Evolutionary conservation across 73 alveolate species (phyloP).

Genomic region (Breviolum minutum): DNA sequence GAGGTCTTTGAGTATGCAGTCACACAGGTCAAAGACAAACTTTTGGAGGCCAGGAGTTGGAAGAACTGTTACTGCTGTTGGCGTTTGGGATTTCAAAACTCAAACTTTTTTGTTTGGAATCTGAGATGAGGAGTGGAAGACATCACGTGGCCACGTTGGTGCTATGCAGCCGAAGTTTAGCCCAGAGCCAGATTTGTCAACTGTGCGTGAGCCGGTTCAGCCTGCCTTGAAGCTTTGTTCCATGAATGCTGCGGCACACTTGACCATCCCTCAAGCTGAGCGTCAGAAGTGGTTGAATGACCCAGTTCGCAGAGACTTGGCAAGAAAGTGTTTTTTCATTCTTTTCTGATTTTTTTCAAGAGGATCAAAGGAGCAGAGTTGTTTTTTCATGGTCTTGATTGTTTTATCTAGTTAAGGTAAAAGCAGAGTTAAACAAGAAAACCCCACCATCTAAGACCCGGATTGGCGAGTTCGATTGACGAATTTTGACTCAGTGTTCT

Average conservation of each 20-base stretch:
- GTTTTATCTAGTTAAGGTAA: background rate
- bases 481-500: constrained; percentile 15
- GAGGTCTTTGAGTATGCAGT: background rate
- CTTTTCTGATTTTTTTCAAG: no score
- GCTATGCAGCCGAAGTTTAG: background rate
- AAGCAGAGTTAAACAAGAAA: no score
- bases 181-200: background rate
- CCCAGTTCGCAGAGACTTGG: constrained; percentile 17
- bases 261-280: background rate
- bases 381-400: background rate
- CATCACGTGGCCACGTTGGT: background rate
- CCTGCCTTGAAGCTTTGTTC: constrained; percentile 2
- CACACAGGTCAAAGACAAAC: constrained; percentile 30
- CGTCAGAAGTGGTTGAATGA: constrained; percentile 21
- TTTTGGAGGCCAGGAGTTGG: background rate
- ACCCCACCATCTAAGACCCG: background rate
- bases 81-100: background rate
- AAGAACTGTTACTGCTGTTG: no score
- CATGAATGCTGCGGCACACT: background rate
- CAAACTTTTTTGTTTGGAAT: no score
- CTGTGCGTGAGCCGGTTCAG: background rate
- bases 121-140: constrained; percentile 41
- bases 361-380: no score
- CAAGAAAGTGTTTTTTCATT: no score
- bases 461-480: constrained; percentile 29